Percentiles rank a stretch among this genome's conserved stretches.
Conservation (phyloP, 2,329 filamentous ascomycete genomes). For the Endothia cerciana region DNA sequence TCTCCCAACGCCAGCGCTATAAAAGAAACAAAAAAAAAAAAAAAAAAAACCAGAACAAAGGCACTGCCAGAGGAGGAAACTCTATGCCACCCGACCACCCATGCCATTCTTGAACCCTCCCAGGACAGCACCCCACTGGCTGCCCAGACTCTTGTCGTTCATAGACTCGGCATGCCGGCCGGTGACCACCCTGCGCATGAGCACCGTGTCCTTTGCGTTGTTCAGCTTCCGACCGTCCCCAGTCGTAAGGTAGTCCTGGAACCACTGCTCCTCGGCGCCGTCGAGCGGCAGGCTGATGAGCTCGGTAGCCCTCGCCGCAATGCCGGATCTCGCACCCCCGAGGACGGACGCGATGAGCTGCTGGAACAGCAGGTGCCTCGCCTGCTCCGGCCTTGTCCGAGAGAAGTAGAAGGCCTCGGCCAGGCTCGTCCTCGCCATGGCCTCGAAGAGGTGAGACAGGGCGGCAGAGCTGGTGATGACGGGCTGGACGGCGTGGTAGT, state of each 20-base stretch:
- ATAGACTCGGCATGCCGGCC: conserved; percentile 59
- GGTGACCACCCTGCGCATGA: conserved; percentile 73
- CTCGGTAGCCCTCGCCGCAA: conserved; percentile 65
- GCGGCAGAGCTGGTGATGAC: conserved; percentile 67
- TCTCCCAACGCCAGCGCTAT: conserved; percentile 16
- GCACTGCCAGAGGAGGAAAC: background rate
- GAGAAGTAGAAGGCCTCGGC: conserved; percentile 76
- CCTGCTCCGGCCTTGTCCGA: conserved; percentile 63
- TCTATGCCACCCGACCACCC: conserved; percentile 36
- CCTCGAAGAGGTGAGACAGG: conserved; percentile 69
- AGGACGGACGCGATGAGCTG: conserved; percentile 65
- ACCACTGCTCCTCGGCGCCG: conserved; percentile 71
- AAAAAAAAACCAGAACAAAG: too few species aligned
- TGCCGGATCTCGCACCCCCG: conserved; percentile 43
- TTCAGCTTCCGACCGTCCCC: conserved; percentile 68
- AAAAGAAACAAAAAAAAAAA: too few species aligned
- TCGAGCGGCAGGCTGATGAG: conserved; percentile 76
- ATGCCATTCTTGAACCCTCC: conserved; percentile 55
- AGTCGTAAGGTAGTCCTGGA: conserved; percentile 68
- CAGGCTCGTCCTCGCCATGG: conserved; percentile 68
- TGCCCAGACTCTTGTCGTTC: conserved; percentile 47
- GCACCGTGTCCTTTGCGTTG: conserved; percentile 71
- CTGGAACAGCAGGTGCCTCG: conserved; percentile 68
- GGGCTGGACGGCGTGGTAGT: conserved; percentile 77
- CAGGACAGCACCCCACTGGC: conserved; percentile 53